Evolutionary conservation across 352 stramenopile species (phyloP).

Genomic region (Sclerospora graminicola): DNA sequence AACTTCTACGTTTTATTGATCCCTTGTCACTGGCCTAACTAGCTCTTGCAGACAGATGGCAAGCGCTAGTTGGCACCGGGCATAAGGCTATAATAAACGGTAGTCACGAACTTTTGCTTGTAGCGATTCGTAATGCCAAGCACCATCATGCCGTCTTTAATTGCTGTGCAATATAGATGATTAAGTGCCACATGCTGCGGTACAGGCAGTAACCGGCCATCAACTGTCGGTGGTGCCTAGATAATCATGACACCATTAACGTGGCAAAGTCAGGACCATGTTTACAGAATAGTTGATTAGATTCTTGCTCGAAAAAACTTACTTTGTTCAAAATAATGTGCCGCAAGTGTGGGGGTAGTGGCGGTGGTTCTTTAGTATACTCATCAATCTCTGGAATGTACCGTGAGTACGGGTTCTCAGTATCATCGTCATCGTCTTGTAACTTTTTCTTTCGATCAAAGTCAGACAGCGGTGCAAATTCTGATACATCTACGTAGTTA

Average conservation of each 20-base stretch:
- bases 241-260: constrained; percentile 14
- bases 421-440: constrained; percentile 51
- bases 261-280: constrained; percentile 8
- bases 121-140: constrained; percentile 96
- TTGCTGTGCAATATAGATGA: constrained; percentile 98
- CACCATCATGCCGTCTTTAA: constrained; percentile 99
- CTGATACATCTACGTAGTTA: constrained; percentile 99
- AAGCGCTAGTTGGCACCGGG: constrained; percentile 60
- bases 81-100: constrained; percentile 96
- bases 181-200: constrained; percentile 98
- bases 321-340: constrained; percentile 99
- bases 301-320: too few species aligned
- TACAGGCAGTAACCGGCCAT: constrained; percentile 92
- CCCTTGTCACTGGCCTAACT: neutral
- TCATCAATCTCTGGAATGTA: constrained; percentile 98
- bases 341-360: constrained; percentile 95
- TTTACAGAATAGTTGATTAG: neutral
- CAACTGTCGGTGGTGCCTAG: constrained; percentile 87
- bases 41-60: constrained; percentile 6
- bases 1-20: constrained; percentile 4
- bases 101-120: constrained; percentile 97
- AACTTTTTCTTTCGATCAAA: constrained; percentile 38
- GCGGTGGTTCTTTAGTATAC: constrained; percentile 98
- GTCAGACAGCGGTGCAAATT: constrained; percentile 89
- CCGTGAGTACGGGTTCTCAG: constrained; percentile 91